phyloP scores from a whole-genome alignment of 192 early-diverging fungal genomes.

The Phycomyces nitens region DNA sequence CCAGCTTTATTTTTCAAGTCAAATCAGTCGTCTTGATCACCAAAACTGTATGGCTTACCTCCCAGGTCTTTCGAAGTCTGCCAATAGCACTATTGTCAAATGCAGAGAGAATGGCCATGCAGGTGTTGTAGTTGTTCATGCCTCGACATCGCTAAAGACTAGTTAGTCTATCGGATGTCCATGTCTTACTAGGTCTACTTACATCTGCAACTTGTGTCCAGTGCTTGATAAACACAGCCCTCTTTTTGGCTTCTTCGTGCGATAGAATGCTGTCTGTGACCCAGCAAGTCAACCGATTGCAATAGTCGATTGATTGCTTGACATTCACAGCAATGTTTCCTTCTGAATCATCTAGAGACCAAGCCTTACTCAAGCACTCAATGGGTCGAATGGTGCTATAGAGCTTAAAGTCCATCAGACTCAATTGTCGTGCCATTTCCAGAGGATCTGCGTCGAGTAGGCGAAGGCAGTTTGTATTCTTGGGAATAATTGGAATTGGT shows the following conservation, averaged over 20 bases:
- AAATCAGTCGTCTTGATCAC: not conserved
- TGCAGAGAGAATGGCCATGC: slow-evolving; percentile 86
- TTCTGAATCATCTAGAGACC: slow-evolving; percentile 59
- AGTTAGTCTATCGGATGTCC: not conserved
- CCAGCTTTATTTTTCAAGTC: not conserved
- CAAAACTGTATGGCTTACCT: slow-evolving; percentile 31
- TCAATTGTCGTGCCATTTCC: slow-evolving; percentile 94
- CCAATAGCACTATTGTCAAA: slow-evolving; percentile 86
- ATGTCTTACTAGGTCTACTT: slow-evolving; percentile 19
- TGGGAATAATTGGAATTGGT: slow-evolving; percentile 76
- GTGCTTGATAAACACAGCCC: slow-evolving; percentile 75
- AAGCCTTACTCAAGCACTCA: slow-evolving; percentile 89
- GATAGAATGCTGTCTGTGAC: slow-evolving; percentile 77
- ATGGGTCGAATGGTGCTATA: slow-evolving; percentile 81
- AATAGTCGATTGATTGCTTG: slow-evolving; percentile 79
- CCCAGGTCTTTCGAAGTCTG: slow-evolving; percentile 90
- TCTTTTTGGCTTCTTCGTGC: slow-evolving; percentile 78
- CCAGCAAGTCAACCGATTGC: slow-evolving; percentile 84
- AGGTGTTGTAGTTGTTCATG: slow-evolving; percentile 94
- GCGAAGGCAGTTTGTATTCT: slow-evolving; percentile 68
- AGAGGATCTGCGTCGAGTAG: slow-evolving; percentile 87
- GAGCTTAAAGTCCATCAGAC: slow-evolving; percentile 76
- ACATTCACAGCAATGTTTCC: slow-evolving; percentile 76
- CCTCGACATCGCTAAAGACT: slow-evolving; percentile 59
- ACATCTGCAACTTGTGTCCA: slow-evolving; percentile 77